Conservation (phyloP, 2,329 filamentous ascomycete genomes). For the Verticillium tricorpus region DNA sequence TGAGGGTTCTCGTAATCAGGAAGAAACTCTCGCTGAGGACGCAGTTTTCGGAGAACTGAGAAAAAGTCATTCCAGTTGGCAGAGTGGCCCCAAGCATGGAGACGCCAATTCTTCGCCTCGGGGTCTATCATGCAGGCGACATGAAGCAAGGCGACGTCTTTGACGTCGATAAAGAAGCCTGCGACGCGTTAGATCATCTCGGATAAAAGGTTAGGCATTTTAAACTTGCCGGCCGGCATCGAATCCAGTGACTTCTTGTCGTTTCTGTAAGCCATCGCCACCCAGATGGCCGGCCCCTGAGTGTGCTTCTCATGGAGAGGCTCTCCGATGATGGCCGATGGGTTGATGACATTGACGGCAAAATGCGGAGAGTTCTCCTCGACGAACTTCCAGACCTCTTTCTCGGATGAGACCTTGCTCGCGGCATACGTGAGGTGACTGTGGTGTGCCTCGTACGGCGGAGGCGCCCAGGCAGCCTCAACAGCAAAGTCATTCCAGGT, state of each 20-base stretch:
- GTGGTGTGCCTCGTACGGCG: constrained; percentile 15
- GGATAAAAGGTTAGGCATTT: no score
- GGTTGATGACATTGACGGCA: constrained; percentile 16
- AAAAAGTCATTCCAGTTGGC: constrained; percentile 19
- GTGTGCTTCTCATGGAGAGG: constrained; percentile 15
- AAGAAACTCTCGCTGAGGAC: constrained; percentile 17
- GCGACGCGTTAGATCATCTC: no score
- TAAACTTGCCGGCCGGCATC: neutral
- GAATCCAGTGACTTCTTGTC: constrained; percentile 5
- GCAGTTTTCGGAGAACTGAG: constrained; percentile 15
- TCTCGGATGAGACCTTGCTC: constrained; percentile 23
- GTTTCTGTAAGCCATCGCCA: neutral
- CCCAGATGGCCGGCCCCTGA: constrained; percentile 1
- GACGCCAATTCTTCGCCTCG: constrained; percentile 17
- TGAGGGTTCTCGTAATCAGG: neutral
- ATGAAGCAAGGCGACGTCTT: constrained; percentile 22
- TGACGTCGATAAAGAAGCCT: constrained; percentile 18
- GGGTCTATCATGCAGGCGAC: constrained; percentile 21
- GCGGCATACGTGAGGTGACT: constrained; percentile 18
- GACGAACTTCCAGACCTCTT: constrained; percentile 20
- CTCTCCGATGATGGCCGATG: constrained; percentile 10
- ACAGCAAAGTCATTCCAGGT: constrained; percentile 24
- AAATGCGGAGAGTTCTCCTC: constrained; percentile 20
- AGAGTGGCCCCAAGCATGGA: constrained; percentile 19
- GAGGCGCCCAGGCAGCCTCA: constrained; percentile 23